Evolutionary conservation across 1,284 basidiomycete species (phyloP).

Genomic region (Clitocybe nebularis): DNA sequence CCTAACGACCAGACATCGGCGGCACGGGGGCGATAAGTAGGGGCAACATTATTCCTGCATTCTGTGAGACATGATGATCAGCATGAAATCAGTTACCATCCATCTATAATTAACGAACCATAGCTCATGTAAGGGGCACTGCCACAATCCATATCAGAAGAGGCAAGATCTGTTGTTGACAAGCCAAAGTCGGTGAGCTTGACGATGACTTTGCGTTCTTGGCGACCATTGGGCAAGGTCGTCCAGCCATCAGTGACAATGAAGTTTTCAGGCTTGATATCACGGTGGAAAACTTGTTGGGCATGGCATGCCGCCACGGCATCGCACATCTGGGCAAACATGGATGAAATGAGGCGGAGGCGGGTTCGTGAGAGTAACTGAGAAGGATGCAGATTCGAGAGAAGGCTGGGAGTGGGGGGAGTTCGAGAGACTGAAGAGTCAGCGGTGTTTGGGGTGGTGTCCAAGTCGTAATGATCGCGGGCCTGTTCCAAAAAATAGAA

Average conservation of each 20-base stretch:
- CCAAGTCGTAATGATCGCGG: constrained; percentile 73
- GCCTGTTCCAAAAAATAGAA: constrained; percentile 98
- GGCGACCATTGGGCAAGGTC: constrained; percentile 45
- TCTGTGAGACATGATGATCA: constrained; percentile 45
- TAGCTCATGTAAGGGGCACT: constrained; percentile 99
- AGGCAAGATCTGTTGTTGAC: constrained; percentile 84
- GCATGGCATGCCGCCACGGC: constrained; percentile 96
- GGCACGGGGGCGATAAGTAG: constrained; percentile 88
- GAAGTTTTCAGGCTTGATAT: constrained; percentile 98
- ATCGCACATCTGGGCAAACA: constrained; percentile 98
- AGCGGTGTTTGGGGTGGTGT: constrained; percentile 37
- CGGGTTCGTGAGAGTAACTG: constrained; percentile 84
- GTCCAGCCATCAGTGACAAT: constrained; percentile 83
- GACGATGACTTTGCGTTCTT: constrained; percentile 78
- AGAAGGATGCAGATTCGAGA: constrained; percentile 82
- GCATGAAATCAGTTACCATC: constrained; percentile 12
- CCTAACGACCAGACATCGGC: constrained; percentile 99
- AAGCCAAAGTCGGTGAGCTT: constrained; percentile 98
- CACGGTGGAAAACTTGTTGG: constrained; percentile 89
- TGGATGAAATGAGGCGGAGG: constrained; percentile 88
- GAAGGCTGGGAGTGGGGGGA: constrained; percentile 90
- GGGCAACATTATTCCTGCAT: constrained; percentile 95
- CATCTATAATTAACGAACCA: constrained; percentile 47
- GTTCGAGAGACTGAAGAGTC: constrained; percentile 63
- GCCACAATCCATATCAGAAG: constrained; percentile 97